These are phyloP conservation scores for Leccinum colubrinum DNA, from an alignment of 1,284 basidiomycete genomes.

Conservation along the genomic window DNA sequence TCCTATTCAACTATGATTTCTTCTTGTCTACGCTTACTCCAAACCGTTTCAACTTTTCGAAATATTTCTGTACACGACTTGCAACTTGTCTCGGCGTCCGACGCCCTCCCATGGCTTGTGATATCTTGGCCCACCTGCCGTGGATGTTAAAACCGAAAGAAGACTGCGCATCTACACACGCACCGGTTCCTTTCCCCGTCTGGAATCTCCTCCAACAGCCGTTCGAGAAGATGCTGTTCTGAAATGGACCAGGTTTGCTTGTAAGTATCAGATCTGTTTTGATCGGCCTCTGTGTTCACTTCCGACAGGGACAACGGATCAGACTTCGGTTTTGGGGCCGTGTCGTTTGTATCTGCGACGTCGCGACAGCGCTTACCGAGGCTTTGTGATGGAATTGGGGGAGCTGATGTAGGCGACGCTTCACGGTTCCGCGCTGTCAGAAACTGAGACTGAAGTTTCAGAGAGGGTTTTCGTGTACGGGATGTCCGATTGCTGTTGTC, in stretches of 20 bases:
- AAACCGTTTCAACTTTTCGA: slow-evolving; percentile 75
- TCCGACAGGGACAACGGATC: slow-evolving; percentile 17
- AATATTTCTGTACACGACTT: slow-evolving; percentile 82
- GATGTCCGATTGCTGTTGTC: slow-evolving; percentile 13
- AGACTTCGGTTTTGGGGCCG: slow-evolving; percentile 16
- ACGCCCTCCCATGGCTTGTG: slow-evolving; percentile 70
- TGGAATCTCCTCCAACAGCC: slow-evolving; percentile 69
- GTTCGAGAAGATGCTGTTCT: slow-evolving; percentile 74
- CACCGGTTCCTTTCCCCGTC: slow-evolving; percentile 74
- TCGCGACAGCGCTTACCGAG: slow-evolving; percentile 32
- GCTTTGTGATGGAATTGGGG: slow-evolving; percentile 13
- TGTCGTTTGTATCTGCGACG: slow-evolving; percentile 10
- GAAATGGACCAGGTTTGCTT: slow-evolving; percentile 73
- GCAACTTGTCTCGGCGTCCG: slow-evolving; percentile 80
- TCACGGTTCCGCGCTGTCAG: slow-evolving; percentile 11
- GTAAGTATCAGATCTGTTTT: slow-evolving; percentile 64
- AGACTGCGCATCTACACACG: slow-evolving; percentile 18
- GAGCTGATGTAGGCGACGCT: slow-evolving; percentile 5
- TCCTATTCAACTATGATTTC: slow-evolving; percentile 20
- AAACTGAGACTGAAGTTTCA: slow-evolving; percentile 31
- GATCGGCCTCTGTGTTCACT: slow-evolving; percentile 33
- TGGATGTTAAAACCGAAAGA: slow-evolving; percentile 2
- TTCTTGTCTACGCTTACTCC: slow-evolving; percentile 48
- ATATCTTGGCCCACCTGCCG: slow-evolving; percentile 74
- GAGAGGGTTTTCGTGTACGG: slow-evolving; percentile 33